Base-by-base conservation (phyloP, 495 filamentous ascomycete species). In the Cenococcum geophilum region DNA sequence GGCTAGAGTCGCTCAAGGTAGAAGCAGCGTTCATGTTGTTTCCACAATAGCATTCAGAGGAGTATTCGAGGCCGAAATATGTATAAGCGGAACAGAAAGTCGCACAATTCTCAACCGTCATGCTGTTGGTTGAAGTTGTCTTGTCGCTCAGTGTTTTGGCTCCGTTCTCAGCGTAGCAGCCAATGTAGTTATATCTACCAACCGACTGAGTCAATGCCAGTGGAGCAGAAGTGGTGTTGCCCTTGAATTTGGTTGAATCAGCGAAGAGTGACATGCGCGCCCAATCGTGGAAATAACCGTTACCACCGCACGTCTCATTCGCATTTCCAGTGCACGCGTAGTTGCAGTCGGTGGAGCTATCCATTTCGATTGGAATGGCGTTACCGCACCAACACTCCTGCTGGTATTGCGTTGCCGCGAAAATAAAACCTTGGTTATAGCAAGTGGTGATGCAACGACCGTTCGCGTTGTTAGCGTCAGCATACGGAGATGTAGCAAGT, bases 331-430 rank as follows among this genome's bases (percentile, higher is more conserved):
- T 62, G 59, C 76, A 78, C 20, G 60, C 55, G 37, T 51, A 60
- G 52, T 64, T 64, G 57, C 62, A 64, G 59, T 76, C 74, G 21
- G 56, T 61, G 11, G 64, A 57, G 61, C 60, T 71, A 14, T 58
- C 63, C 3, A 37, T n/a, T 11, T 52, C 60, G 25, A 69, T 42
- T 0, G 75, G 73, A 27, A 65, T 20, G 25, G 63, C 74, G 27
- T 70, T 75, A n/a, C 76, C 78, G 54, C 78, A 79, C 76, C 77
- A 80, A 61, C 79, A 82, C 63, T 81, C 78, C 32, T 64, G 62
- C 18, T 77, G 72, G 60, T 81, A 82, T 47, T 82, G 70, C 0
- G 78, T 77, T 2, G 76, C 80, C 16, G 78, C 77, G 59, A 80
- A 79, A 4, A 64, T 71, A 43, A 74, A 78, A 8, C 72, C 75